Evolutionary conservation across 2,329 filamentous ascomycete genomes (phyloP).

Genomic region (Diaporthe ilicicola): DNA sequence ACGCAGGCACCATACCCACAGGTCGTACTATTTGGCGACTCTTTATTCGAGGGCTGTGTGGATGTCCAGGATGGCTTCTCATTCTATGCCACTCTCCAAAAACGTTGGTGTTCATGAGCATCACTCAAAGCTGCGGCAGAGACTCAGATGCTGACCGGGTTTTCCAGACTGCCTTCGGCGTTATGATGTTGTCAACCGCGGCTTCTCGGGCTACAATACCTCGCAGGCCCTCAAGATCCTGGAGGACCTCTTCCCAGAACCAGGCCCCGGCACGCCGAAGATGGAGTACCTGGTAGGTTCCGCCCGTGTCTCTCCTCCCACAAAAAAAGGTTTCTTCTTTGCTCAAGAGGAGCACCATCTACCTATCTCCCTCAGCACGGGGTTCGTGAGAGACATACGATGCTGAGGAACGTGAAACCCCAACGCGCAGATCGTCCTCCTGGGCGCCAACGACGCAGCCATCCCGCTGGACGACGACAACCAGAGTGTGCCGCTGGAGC

Average conservation of each 20-base stretch:
- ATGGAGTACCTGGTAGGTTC: constrained; percentile 72
- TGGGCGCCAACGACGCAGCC: constrained; percentile 91
- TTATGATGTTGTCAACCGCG: constrained; percentile 88
- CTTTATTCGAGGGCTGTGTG: constrained; percentile 77
- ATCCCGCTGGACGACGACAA: constrained; percentile 67
- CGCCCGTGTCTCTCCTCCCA: too few relatives aligned
- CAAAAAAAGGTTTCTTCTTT: too few relatives aligned
- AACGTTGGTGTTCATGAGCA: constrained; percentile 57
- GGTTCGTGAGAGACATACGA: neutral
- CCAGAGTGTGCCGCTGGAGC: constrained; percentile 81
- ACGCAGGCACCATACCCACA: constrained; percentile 69
- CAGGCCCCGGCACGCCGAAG: constrained; percentile 62
- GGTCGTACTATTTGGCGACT: constrained; percentile 88
- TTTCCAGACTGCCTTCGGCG: constrained; percentile 74
- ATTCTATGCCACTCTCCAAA: constrained; percentile 76
- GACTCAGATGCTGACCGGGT: neutral
- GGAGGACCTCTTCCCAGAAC: constrained; percentile 74
- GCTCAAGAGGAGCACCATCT: too few relatives aligned
- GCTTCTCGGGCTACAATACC: constrained; percentile 87
- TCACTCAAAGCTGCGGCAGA: neutral
- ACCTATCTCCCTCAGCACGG: neutral
- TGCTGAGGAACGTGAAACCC: neutral
- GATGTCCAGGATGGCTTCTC: constrained; percentile 73
- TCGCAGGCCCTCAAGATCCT: constrained; percentile 75
- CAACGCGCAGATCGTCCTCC: constrained; percentile 70